Evolutionary conservation across 2,329 filamentous ascomycete species (phyloP), one percentile per base, ranked within the genome.

Genomic region (Ophiostoma montium): DNA sequence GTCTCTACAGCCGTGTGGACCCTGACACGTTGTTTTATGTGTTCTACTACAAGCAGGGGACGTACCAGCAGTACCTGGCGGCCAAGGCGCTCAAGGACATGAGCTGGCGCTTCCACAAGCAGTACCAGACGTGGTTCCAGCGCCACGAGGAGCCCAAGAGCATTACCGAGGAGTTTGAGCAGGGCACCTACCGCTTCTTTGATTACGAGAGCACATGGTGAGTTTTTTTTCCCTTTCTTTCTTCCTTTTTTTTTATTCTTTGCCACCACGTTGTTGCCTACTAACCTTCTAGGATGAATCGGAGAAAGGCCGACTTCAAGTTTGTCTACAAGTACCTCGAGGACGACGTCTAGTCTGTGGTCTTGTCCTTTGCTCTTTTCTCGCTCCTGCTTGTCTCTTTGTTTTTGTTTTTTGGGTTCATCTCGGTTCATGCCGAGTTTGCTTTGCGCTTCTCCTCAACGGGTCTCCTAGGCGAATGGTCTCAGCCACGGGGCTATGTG

Each of bases 61-160:
- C 88, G 1, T 89, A 94, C 58, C 89, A 96, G 64, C 92, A 98
- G 63, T 95, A 89, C 62, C 74, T 96, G 52, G 88, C 92, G 1
- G 92, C 92, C 13, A 95, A 94, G 67, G 87, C 92, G n/a, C 70
- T 98, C 47, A 98, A 98, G 69, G 86, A 90, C 57, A 92, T 98
- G 66, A 95, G 89, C 66, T 98, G 92, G 92, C 78, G 92, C 50
- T 98, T 98, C 65, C 92, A 98, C 69, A 98, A 98, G 72, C 92
- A 96, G 65, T 98, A 98, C 63, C 92, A 95, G 66, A 98, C 92
- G 1, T 98, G 92, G 92, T 98, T 98, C 62, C 92, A 98, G 66
- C 78, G 92, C 47, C 92, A 98, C 57, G 92, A 98, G 62, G 92
- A 98, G 70, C 92, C 92, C 16, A 98, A 98, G 72, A 89, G 82